These are phyloP conservation scores for Phoma herbarum DNA, from an alignment of 2,329 filamentous ascomycete genomes.

Conservation along the genomic window DNA sequence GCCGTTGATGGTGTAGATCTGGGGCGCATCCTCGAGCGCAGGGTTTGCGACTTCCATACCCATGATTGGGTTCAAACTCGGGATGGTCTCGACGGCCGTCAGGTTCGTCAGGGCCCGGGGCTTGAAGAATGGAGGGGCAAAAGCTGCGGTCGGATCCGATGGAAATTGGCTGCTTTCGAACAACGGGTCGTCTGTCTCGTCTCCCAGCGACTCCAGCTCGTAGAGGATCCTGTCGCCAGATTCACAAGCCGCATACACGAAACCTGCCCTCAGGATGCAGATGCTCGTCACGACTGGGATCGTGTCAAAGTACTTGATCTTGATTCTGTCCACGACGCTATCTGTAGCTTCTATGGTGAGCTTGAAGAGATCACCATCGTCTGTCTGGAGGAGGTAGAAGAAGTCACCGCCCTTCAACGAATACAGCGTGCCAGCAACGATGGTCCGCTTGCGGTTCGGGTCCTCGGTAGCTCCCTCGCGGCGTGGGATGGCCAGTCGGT, in stretches of 20 bases:
- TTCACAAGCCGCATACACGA: constrained; percentile 90
- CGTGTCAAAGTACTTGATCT: constrained; percentile 98
- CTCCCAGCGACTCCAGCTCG: constrained; percentile 95
- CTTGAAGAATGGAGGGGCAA: constrained; percentile 84
- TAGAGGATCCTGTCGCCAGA: constrained; percentile 95
- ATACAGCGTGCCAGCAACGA: constrained; percentile 95
- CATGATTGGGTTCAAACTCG: constrained; percentile 89
- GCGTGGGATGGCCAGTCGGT: constrained; percentile 87
- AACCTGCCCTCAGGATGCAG: constrained; percentile 94
- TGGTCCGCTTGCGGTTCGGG: constrained; percentile 84
- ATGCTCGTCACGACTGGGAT: constrained; percentile 87
- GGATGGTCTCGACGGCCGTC: constrained; percentile 82
- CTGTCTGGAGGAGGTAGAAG: constrained; percentile 94
- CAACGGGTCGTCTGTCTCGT: constrained; percentile 89
- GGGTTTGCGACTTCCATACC: constrained; percentile 93
- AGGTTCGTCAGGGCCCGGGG: constrained; percentile 83
- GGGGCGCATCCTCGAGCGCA: constrained; percentile 90
- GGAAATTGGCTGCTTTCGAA: constrained; percentile 86
- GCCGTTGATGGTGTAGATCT: constrained; percentile 93
- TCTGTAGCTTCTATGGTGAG: constrained; percentile 88
- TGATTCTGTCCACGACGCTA: constrained; percentile 72
- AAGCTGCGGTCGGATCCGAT: constrained; percentile 74
- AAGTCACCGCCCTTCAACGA: constrained; percentile 90
- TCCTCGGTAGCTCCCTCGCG: constrained; percentile 89
- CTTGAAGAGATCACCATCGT: constrained; percentile 99